Evolutionary conservation across 1,284 basidiomycete genomes (phyloP).

Genomic region (Taiwanofungus camphoratus): DNA sequence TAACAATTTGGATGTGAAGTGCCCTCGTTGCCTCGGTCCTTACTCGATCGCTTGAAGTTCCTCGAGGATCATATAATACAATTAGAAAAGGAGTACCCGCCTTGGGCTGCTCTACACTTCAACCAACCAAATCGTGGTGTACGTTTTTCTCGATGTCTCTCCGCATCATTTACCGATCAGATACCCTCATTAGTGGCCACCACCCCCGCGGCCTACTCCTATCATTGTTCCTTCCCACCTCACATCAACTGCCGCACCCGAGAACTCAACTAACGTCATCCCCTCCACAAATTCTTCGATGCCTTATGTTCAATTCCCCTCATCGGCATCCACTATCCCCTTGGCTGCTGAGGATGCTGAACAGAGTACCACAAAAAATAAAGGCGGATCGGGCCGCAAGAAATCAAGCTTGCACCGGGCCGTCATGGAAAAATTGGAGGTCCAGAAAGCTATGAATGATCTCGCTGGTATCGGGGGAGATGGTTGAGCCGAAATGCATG

Average conservation of each 20-base stretch:
- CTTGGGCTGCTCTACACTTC: slow-evolving; percentile 79
- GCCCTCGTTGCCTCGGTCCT: slow-evolving; percentile 57
- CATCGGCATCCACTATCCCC: not conserved
- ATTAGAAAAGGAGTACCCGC: slow-evolving; percentile 73
- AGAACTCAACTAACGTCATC: slow-evolving; percentile 5
- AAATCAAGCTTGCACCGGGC: slow-evolving; percentile 67
- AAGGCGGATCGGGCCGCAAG: slow-evolving; percentile 32
- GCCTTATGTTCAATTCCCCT: not conserved
- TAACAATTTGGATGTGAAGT: slow-evolving; percentile 37
- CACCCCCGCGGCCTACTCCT: slow-evolving; percentile 66
- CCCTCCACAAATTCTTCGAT: not conserved
- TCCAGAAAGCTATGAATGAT: slow-evolving; percentile 66
- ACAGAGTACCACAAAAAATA: slow-evolving; percentile 9
- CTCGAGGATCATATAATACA: slow-evolving; percentile 70
- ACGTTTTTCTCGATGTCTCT: slow-evolving; percentile 27
- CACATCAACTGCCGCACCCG: slow-evolving; percentile 29
- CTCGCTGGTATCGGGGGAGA: slow-evolving; percentile 29
- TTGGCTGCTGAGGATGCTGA: slow-evolving; percentile 5
- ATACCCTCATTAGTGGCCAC: slow-evolving; percentile 55
- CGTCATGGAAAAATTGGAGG: slow-evolving; percentile 67
- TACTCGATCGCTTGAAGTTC: slow-evolving; percentile 58
- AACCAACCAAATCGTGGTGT: slow-evolving; percentile 76
- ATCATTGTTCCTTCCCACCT: slow-evolving; percentile 67
- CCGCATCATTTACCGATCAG: not conserved
- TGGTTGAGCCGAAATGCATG: not conserved